Base-by-base conservation (phyloP, 2,329 filamentous ascomycete species). In the Apiospora hydei region DNA sequence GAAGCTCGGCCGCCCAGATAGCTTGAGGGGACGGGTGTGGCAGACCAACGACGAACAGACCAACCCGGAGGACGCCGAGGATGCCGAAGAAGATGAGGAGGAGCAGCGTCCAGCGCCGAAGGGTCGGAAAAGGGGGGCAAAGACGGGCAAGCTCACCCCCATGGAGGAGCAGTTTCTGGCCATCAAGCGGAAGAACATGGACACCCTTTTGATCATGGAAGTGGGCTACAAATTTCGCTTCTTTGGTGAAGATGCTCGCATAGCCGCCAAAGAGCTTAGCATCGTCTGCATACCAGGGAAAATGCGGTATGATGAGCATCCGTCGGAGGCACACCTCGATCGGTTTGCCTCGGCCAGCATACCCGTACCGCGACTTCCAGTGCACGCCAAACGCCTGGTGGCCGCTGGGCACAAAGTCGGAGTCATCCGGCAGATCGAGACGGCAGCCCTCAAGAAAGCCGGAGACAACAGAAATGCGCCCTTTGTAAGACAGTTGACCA, bases 201-300 rank as follows among this genome's bases (percentile, higher is more conserved):
- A 98, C 80, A 96, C 96, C 0, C 78, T 99, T 26, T 87, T 99
- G 70, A 93, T 98, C 16, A 91, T 98, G 70, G 96, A 99, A 81
- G 96, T 98, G 11, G 96, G 96, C 69, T 99, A 99, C 84, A 99
- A 99, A 81, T 99, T 97, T 83, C 92, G 93, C 46, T 98, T 99
- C 84, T 98, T 98, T 79, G 96, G 96, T 14, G 96, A 98, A 78
- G 96, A 99, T 84, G 96, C 96, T 11, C 90, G 95, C 70, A 89
- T 91, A 70, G 96, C 96, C 5, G 94, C 95, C 16, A 97, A 96
- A 81, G 94, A 96, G 80, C 86, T 99, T 68, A 93, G 94, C 73
- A 98, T 99, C 76, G 93, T 99, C 51, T 99, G 96, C 81, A 98
- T 99, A 77, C 96, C 96, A 0, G 96, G 96, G 47, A 98, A 98